phyloP scores from a whole-genome alignment of 208 protist genomes.

The Porcisia hertigi region DNA sequence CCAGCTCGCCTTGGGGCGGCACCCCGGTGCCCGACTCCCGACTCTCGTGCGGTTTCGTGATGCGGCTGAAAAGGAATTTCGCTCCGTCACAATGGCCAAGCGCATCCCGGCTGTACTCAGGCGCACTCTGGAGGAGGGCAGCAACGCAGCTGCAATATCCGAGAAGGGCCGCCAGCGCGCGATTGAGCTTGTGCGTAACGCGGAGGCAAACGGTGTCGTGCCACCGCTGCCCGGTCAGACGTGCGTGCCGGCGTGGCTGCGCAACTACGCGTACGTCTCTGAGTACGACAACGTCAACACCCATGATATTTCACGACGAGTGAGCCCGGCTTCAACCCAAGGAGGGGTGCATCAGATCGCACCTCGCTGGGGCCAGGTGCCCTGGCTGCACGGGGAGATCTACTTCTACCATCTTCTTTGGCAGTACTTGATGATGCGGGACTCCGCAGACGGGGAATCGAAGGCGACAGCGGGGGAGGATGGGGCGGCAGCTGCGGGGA shows the following conservation, averaged over 20 bases:
- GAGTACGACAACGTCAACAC: slow-evolving; percentile 40
- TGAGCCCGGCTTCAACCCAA: slow-evolving; percentile 9
- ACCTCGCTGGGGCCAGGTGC: slow-evolving; percentile 83
- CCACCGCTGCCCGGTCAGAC: slow-evolving; percentile 68
- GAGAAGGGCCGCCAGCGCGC: slow-evolving; percentile 27
- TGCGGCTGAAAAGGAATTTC: slow-evolving; percentile 63
- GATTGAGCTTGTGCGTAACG: slow-evolving; percentile 38
- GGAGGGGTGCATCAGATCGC: slow-evolving; percentile 16
- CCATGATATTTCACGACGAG: slow-evolving; percentile 23
- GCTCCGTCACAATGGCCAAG: slow-evolving; percentile 53
- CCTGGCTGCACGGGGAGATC: slow-evolving; percentile 90
- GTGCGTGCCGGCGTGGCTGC: slow-evolving; percentile 66
- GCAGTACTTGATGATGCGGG: slow-evolving; percentile 74
- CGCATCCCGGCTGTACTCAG: slow-evolving; percentile 62
- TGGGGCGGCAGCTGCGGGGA: neutral
- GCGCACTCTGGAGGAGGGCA: slow-evolving; percentile 57
- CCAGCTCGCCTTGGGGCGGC: slow-evolving; percentile 40
- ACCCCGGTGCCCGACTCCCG: slow-evolving; percentile 56
- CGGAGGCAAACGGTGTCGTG: slow-evolving; percentile 49
- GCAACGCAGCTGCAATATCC: slow-evolving; percentile 20
- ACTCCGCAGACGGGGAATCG: slow-evolving; percentile 11
- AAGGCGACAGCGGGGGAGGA: neutral
- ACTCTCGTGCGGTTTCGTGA: slow-evolving; percentile 84
- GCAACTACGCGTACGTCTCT: slow-evolving; percentile 59
- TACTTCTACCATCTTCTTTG: slow-evolving; percentile 88